A percentile compares a stretch with the other conserved stretches of the same genome.
phyloP scores from a whole-genome alignment of 345 rosid species.

The Syzygium grande region DNA sequence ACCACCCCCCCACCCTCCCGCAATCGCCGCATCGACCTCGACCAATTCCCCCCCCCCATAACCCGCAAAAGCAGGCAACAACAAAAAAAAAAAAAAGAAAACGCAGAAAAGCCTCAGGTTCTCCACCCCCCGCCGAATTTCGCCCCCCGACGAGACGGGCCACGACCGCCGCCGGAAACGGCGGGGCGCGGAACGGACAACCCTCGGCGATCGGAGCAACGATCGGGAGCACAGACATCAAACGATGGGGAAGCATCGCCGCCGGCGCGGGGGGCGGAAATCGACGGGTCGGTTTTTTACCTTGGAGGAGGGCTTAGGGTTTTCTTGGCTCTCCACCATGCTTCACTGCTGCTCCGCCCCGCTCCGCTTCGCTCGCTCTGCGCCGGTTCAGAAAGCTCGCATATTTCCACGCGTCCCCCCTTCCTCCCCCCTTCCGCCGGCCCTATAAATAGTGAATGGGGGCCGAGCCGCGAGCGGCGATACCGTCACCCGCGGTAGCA shows the following conservation, averaged over 20 bases:
- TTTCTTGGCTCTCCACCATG: conserved; percentile 9
- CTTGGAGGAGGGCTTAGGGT: conserved; percentile 13
- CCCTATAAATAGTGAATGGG: neutral
- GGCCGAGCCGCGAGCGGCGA: neutral
- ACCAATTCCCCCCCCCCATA: neutral
- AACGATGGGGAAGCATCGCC: neutral
- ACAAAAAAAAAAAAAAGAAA: accelerated
- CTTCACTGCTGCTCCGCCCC: neutral
- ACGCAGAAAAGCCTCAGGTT: neutral
- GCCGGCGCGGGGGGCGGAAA: accelerated
- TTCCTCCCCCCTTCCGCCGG: neutral
- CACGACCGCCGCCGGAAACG: neutral
- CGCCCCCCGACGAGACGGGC: neutral
- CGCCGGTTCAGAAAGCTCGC: neutral
- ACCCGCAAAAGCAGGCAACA: neutral
- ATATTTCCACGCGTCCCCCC: neutral
- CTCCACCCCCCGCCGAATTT: neutral
- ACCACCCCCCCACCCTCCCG: neutral
- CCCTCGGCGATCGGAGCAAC: too few species aligned
- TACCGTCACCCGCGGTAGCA: neutral
- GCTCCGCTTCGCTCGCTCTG: neutral
- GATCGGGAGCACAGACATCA: too few species aligned
- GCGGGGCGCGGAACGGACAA: too few species aligned
- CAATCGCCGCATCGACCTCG: neutral
- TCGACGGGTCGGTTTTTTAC: neutral